Conservation (phyloP, 2,329 filamentous ascomycete species). For the Trichoderma koningiopsis region DNA sequence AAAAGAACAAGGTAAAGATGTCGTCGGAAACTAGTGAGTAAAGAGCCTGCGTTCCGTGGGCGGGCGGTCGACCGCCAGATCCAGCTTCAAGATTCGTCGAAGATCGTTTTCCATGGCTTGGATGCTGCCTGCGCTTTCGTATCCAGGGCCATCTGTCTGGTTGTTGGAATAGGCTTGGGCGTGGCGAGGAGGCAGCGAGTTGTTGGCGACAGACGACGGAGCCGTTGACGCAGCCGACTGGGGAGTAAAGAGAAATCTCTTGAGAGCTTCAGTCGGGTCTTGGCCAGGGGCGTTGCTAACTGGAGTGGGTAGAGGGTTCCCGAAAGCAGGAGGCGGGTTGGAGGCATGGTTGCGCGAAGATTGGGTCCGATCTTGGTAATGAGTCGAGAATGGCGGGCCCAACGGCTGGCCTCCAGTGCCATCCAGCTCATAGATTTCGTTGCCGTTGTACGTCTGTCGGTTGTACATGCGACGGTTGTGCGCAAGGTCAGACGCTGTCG, state of each 20-base stretch:
- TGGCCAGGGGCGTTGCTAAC: slow-evolving; percentile 28
- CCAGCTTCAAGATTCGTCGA: slow-evolving; percentile 54
- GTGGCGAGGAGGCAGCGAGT: neutral
- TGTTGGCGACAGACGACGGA: slow-evolving; percentile 1
- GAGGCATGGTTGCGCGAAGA: slow-evolving; percentile 49
- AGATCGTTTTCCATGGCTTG: slow-evolving; percentile 57
- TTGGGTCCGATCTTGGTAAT: slow-evolving; percentile 63
- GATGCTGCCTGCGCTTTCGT: slow-evolving; percentile 40
- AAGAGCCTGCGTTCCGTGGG: slow-evolving; percentile 30
- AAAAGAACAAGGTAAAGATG: neutral
- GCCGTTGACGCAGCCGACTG: slow-evolving; percentile 27
- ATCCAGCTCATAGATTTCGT: slow-evolving; percentile 60
- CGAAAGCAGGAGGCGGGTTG: slow-evolving; percentile 28
- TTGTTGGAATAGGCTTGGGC: slow-evolving; percentile 1
- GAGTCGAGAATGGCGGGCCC: slow-evolving; percentile 69
- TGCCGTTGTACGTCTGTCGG: slow-evolving; percentile 32
- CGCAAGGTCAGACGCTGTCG: slow-evolving; percentile 33
- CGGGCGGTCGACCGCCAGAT: slow-evolving; percentile 35
- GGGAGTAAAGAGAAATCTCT: slow-evolving; percentile 57
- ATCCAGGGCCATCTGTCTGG: slow-evolving; percentile 13
- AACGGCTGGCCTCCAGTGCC: slow-evolving; percentile 56
- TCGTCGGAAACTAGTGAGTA: slow-evolving; percentile 25
- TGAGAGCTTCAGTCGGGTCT: slow-evolving; percentile 53
- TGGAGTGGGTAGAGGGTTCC: slow-evolving; percentile 25
- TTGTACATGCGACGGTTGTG: slow-evolving; percentile 33